phyloP scores from a whole-genome alignment of 169 alveolate species.

The Plasmodium coatneyi region DNA sequence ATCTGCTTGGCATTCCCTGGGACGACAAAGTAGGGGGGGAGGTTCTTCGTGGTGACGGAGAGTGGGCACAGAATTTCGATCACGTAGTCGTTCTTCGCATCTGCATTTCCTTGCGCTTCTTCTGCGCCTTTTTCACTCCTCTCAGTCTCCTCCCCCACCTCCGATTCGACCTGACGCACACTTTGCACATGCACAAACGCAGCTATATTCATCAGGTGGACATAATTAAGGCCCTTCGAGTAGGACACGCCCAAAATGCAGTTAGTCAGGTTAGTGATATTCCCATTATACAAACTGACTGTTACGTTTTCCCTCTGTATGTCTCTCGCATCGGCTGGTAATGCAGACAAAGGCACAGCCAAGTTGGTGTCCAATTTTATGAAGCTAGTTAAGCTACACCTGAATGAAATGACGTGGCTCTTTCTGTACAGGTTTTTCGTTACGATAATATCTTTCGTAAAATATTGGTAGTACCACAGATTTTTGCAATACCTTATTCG shows the following conservation, averaged over 20 bases:
- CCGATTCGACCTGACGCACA: conserved; percentile 1
- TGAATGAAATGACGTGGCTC: conserved; percentile 41
- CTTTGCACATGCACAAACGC: conserved; percentile 66
- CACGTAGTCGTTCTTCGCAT: conserved; percentile 13
- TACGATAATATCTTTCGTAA: conserved; percentile 48
- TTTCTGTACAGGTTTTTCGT: conserved; percentile 3
- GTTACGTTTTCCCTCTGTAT: conserved; percentile 62
- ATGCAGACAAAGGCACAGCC: conserved; percentile 69
- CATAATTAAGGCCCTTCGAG: conserved; percentile 38
- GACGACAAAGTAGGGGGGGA: conserved; percentile 80
- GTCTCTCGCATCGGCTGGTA: conserved; percentile 55
- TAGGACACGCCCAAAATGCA: conserved; percentile 70
- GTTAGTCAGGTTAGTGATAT: conserved; percentile 24
- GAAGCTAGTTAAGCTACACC: conserved; percentile 41
- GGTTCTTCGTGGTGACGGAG: conserved; percentile 76
- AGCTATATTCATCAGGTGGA: conserved; percentile 69
- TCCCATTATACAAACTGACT: conserved; percentile 49
- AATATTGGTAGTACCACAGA: conserved; percentile 64
- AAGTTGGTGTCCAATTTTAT: conserved; percentile 37
- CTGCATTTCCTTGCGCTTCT: not conserved
- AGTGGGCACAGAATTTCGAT: conserved; percentile 79
- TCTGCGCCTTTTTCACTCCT: not conserved
- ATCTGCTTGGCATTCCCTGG: conserved; percentile 79
- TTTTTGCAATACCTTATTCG: conserved; percentile 41
- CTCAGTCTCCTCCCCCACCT: not conserved